phyloP scores from a whole-genome alignment of 108 stramenopile genomes.

The Fistulifera solaris region DNA sequence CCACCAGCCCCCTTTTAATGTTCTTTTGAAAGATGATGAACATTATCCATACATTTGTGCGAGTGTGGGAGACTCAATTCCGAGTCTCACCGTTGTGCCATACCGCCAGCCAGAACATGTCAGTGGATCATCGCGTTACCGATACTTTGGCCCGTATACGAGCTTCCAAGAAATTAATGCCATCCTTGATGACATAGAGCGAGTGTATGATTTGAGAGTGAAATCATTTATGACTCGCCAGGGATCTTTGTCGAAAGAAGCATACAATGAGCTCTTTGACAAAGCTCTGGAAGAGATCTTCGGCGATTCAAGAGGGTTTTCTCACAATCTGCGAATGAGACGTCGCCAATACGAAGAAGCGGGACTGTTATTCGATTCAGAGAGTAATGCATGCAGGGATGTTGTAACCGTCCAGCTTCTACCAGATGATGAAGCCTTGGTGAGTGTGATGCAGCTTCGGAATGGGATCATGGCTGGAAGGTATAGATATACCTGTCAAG shows the following conservation, averaged over 20 bases:
- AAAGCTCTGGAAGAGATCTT: constrained; percentile 31
- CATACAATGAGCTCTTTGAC: constrained; percentile 30
- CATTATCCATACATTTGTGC: constrained; percentile 68
- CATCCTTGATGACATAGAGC: constrained; percentile 36
- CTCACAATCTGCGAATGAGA: constrained; percentile 12
- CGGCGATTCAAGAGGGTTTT: neutral
- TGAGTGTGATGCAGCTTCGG: constrained; percentile 45
- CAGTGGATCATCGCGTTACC: constrained; percentile 12
- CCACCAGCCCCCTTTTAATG: constrained; percentile 61
- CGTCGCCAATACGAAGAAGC: constrained; percentile 39
- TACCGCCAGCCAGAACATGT: neutral
- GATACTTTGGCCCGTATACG: constrained; percentile 66
- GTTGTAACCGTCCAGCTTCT: constrained; percentile 23
- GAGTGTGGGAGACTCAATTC: constrained; percentile 38
- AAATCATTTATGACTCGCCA: constrained; percentile 28
- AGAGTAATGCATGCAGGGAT: constrained; percentile 34
- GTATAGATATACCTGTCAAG: constrained; percentile 32
- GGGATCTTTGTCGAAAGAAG: constrained; percentile 11
- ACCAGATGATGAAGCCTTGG: constrained; percentile 13
- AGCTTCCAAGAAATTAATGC: constrained; percentile 30
- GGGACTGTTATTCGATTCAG: constrained; percentile 30
- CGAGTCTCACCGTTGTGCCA: constrained; percentile 40
- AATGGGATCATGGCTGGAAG: constrained; percentile 31
- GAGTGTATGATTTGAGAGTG: constrained; percentile 30
- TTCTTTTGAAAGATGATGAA: constrained; percentile 57